Conservation (phyloP, 2,329 filamentous ascomycete species). For the Sporothrix phasma region DNA sequence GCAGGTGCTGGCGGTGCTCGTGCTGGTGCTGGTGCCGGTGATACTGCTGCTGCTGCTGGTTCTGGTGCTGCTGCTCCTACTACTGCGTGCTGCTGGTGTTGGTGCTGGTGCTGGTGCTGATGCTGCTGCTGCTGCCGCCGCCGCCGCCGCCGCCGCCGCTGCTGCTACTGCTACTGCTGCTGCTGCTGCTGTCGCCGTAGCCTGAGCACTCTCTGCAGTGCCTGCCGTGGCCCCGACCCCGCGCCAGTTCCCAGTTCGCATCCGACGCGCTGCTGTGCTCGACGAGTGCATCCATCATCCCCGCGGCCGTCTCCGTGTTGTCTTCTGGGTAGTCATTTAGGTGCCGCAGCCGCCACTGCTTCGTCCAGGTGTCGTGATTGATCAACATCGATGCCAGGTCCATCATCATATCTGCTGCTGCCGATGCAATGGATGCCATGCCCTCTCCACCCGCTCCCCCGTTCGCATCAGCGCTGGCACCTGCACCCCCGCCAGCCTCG, state of each 20-base stretch:
- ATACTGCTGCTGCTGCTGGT: background rate
- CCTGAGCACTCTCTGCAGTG: too few species aligned
- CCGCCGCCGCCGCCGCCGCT: background rate
- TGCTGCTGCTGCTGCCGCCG: background rate
- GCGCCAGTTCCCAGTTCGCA: background rate
- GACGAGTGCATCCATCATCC: constrained; percentile 8
- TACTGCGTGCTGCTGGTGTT: too few species aligned
- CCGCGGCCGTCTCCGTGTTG: constrained; percentile 2
- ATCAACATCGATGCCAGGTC: constrained; percentile 4
- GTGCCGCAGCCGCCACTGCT: constrained; percentile 10
- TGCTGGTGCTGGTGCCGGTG: too few species aligned
- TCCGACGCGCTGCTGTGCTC: background rate
- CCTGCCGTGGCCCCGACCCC: too few species aligned
- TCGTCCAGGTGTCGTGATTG: constrained; percentile 6
- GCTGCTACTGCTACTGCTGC: too few species aligned
- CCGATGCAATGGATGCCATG: background rate
- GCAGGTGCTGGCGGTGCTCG: too few species aligned
- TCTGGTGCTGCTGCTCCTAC: too few species aligned
- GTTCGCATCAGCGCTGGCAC: background rate
- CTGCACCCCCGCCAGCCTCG: background rate
- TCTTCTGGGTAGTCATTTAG: constrained; percentile 1
- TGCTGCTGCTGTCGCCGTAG: too few species aligned
- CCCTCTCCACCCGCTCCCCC: background rate
- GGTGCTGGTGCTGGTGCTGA: background rate
- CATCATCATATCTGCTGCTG: background rate